These are phyloP conservation scores for Saccharomyces uvarum DNA, from an alignment of 1,139 yeast genomes.

Conservation along the genomic window DNA sequence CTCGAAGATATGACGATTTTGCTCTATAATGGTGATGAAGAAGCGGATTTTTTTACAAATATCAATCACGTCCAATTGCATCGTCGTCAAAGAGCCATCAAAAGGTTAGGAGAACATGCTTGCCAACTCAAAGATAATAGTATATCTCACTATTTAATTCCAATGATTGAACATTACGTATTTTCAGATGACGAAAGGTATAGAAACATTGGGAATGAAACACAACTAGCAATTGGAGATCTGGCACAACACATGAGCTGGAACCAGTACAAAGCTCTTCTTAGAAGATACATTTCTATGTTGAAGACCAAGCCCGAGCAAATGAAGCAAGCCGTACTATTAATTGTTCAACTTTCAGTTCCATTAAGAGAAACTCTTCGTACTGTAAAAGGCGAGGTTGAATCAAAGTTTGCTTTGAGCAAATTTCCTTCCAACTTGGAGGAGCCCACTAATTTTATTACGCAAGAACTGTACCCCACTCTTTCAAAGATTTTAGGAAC, in stretches of 20 bases:
- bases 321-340: slow-evolving; percentile 52
- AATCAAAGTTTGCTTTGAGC: slow-evolving; percentile 17
- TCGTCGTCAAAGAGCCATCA: slow-evolving; percentile 77
- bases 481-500: slow-evolving; percentile 51
- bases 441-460: slow-evolving; percentile 47
- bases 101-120: slow-evolving; percentile 44
- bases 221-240: slow-evolving; percentile 55
- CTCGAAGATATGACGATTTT: slow-evolving; percentile 63
- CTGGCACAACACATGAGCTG: slow-evolving; percentile 58
- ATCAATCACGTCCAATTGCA: slow-evolving; percentile 78
- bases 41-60: slow-evolving; percentile 75
- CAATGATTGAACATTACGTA: slow-evolving; percentile 75
- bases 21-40: slow-evolving; percentile 64
- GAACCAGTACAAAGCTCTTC: slow-evolving; percentile 73
- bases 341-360: slow-evolving; percentile 57
- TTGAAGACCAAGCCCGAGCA: slow-evolving; percentile 44
- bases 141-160: slow-evolving; percentile 74
- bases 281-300: slow-evolving; percentile 60
- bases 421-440: slow-evolving; percentile 36
- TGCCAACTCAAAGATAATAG: slow-evolving; percentile 44
- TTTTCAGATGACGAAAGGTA: slow-evolving; percentile 46
- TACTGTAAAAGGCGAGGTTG: slow-evolving; percentile 12
- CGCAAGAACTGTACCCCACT: slow-evolving; percentile 54
- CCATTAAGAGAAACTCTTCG: slow-evolving; percentile 39
- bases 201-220: slow-evolving; percentile 67